phyloP scores from a whole-genome alignment of 1,284 basidiomycete species.

The Naganishia liquefaciens region DNA sequence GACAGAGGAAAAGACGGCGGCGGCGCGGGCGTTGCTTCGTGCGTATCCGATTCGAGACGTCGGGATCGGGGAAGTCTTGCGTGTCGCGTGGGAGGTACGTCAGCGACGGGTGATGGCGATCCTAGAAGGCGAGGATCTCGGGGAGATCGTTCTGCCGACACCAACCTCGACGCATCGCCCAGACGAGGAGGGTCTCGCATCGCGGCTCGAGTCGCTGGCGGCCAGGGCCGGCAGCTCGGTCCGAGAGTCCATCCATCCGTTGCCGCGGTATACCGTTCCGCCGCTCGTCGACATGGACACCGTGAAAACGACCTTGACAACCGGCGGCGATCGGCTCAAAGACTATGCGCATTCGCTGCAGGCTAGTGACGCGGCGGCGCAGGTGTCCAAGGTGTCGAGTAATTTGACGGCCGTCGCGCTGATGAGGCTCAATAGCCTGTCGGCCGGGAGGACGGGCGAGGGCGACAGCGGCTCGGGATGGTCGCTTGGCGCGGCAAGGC shows the following conservation, averaged over 20 bases:
- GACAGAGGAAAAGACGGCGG: constrained; percentile 39
- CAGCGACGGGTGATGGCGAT: constrained; percentile 39
- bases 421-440: constrained; percentile 15
- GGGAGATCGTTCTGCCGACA: constrained; percentile 31
- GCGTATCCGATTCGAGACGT: constrained; percentile 41
- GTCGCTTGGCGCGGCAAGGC: constrained; percentile 5
- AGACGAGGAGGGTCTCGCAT: constrained; percentile 21
- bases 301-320: constrained; percentile 10
- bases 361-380: constrained; percentile 39
- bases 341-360: constrained; percentile 35
- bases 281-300: constrained; percentile 18
- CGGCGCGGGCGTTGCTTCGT: constrained; percentile 40
- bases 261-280: constrained; percentile 16
- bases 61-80: constrained; percentile 39
- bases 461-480: not conserved
- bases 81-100: constrained; percentile 41
- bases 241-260: constrained; percentile 14
- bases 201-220: constrained; percentile 13
- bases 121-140: constrained; percentile 39
- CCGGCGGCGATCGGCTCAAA: constrained; percentile 31
- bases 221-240: constrained; percentile 30
- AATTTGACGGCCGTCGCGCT: constrained; percentile 38
- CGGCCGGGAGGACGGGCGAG: not conserved
- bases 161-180: not conserved
- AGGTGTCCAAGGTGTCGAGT: constrained; percentile 36